Percentiles rank a stretch among this genome's conserved stretches.
phyloP scores from a whole-genome alignment of 148 eudicot genomes.

The Nepenthes mirabilis region DNA sequence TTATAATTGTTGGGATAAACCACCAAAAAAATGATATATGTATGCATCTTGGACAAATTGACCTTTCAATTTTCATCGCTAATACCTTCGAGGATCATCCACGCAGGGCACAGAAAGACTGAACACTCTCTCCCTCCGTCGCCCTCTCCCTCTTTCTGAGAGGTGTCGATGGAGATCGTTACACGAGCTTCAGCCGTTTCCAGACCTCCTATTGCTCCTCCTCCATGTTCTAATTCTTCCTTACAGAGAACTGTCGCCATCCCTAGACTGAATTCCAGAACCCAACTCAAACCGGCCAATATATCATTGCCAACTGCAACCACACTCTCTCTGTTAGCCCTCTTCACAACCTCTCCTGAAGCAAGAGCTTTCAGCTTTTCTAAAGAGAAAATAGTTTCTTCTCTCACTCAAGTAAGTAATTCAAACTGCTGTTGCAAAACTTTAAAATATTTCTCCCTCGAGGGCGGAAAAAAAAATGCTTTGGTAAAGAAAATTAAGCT shows the following conservation, averaged over 20 bases:
- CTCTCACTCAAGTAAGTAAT: conserved; percentile 62
- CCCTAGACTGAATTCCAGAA: conserved; percentile 16
- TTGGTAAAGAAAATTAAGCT: too few relatives aligned
- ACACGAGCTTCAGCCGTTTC: conserved; percentile 52
- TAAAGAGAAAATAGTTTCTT: conserved; percentile 76
- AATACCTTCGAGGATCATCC: too few relatives aligned
- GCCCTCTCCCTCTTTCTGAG: background rate
- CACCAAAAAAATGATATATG: too few relatives aligned
- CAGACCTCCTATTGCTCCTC: conserved; percentile 23
- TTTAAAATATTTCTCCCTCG: too few relatives aligned
- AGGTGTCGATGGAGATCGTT: conserved; percentile 28
- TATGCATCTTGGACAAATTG: too few relatives aligned
- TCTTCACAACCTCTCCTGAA: conserved; percentile 39
- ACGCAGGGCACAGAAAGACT: too few relatives aligned
- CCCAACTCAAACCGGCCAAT: conserved; percentile 18
- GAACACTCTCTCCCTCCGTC: background rate
- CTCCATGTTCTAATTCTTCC: conserved; percentile 14
- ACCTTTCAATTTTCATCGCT: too few relatives aligned
- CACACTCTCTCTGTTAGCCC: conserved; percentile 43
- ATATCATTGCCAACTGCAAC: conserved; percentile 35
- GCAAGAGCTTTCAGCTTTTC: conserved; percentile 52
- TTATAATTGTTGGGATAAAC: too few relatives aligned
- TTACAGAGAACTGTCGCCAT: conserved; percentile 16
- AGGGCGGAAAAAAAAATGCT: too few relatives aligned
- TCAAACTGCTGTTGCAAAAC: too few relatives aligned